Evolutionary conservation across 2,329 filamentous ascomycete species (phyloP), one percentile per base, ranked within the genome.

Genomic region (Arthrobotrys sinensis): DNA sequence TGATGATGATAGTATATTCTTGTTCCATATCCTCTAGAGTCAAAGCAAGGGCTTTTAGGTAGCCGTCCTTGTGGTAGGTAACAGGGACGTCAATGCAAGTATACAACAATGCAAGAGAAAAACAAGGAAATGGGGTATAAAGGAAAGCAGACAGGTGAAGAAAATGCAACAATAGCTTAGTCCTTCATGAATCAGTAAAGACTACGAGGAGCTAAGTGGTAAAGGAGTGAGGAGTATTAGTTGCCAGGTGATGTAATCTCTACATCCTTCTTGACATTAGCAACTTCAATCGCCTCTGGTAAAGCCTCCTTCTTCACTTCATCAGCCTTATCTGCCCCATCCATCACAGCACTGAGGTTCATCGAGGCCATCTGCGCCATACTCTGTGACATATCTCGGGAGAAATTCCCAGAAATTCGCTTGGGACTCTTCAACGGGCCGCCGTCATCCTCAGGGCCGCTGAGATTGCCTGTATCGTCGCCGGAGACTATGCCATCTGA

Each of bases 371-470:
- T 65, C 34, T 77, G 66, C 12, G 75, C 75, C 60, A 78, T 67
- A 34, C 43, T 72, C 16, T 72, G 65, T 7, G 60, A 34, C 46
- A 78, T 48, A 24, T 78, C 75, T 19, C 66, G 52, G 24, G 57
- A 63, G 55, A 78, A 78, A 11, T 46, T 64, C n/a, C 68, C 60
- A 7, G 75, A 78, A 6, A 78, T 72, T 21, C 75, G 32, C 36
- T 78, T 78, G 11, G 75, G 75, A 16, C 75, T 78, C 53, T 72
- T 78, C 53, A 78, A 57, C 5, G 75, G 75, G 7, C 75, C 75
- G 16, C 75, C 75, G 21, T 78, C 75, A 1, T 72, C 67, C 36
- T 78, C 75, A 4, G 75, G 75, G 1, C 75, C 75, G 46, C 75
- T 78, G 7, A 78, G 67, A 16, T 78, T 72, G 3, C 62, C 75